Conservation (phyloP, 2,329 filamentous ascomycete genomes). For the Monascus ruber region DNA sequence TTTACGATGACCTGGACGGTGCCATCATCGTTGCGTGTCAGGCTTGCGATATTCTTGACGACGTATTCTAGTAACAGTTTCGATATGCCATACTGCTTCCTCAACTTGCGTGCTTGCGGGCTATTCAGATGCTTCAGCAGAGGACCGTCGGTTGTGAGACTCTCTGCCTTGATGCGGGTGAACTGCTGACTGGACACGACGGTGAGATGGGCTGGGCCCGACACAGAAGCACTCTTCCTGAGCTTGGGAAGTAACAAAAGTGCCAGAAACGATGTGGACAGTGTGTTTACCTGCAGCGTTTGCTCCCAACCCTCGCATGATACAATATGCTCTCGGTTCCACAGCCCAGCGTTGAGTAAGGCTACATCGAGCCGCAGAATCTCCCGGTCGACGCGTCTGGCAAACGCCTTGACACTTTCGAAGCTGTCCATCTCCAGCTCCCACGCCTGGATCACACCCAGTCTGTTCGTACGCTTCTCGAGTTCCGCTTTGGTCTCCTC, state of each 20-base stretch:
- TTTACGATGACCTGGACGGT: constrained; percentile 32
- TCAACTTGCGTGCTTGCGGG: constrained; percentile 15
- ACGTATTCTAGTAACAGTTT: constrained; percentile 34
- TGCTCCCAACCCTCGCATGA: constrained; percentile 39
- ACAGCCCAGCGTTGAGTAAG: constrained; percentile 36
- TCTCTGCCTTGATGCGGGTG: constrained; percentile 19
- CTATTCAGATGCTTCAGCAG: constrained; percentile 26
- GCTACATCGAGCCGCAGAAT: constrained; percentile 34
- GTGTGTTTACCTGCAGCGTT: constrained; percentile 46
- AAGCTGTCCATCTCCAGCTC: constrained; percentile 38
- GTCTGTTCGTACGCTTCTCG: constrained; percentile 17
- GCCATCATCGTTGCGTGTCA: constrained; percentile 20
- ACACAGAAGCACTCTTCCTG: constrained; percentile 18
- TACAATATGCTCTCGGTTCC: constrained; percentile 23
- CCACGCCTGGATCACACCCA: constrained; percentile 31
- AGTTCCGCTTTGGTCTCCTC: constrained; percentile 31
- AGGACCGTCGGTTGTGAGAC: constrained; percentile 16
- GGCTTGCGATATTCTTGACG: constrained; percentile 25
- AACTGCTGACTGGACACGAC: constrained; percentile 36
- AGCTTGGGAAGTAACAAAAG: constrained; percentile 42
- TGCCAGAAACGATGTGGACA: constrained; percentile 45
- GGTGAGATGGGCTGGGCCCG: constrained; percentile 29
- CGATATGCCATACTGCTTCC: constrained; percentile 29
- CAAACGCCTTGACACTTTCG: constrained; percentile 34
- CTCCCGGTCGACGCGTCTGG: constrained; percentile 22